Evolutionary conservation across 345 rosid species (phyloP).

Genomic region (Leavenworthia alabamica): DNA sequence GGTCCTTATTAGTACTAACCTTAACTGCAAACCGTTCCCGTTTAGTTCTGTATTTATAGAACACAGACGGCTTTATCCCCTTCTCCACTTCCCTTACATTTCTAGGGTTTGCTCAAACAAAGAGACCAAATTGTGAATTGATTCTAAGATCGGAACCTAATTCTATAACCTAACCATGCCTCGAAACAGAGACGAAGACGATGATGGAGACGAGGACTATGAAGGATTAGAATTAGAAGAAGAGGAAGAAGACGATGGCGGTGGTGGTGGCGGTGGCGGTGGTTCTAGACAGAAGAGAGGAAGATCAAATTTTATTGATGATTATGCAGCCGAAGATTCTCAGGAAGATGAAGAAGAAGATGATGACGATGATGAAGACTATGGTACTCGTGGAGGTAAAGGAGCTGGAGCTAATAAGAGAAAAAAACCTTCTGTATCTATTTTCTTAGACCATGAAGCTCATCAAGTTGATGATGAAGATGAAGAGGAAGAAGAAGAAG

Average conservation of each 20-base stretch:
- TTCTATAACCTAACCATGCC: too few relatives aligned
- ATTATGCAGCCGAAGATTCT: conserved; percentile 80
- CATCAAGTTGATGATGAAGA: conserved; percentile 70
- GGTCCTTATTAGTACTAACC: too few relatives aligned
- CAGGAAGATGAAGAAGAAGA: conserved; percentile 57
- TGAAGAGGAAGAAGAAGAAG: conserved; percentile 83
- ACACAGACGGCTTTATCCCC: neutral
- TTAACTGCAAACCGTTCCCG: neutral
- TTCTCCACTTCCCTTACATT: too few relatives aligned
- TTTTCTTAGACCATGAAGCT: conserved; percentile 62
- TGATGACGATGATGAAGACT: conserved; percentile 61
- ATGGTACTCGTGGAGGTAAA: conserved; percentile 38
- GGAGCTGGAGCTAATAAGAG: conserved; percentile 35
- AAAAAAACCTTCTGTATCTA: conserved; percentile 34
- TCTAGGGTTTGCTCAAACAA: conserved; percentile 23
- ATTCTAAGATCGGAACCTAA: too few relatives aligned
- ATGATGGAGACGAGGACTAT: too few relatives aligned
- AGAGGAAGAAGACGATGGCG: conserved; percentile 38
- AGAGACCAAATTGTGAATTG: too few relatives aligned
- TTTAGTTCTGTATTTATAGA: neutral
- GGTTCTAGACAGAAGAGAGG: conserved; percentile 50
- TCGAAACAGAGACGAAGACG: too few relatives aligned
- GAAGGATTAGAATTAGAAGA: conserved; percentile 41
- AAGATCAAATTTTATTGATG: conserved; percentile 78
- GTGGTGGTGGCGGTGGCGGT: conserved; percentile 24